Conservation (phyloP, 2,329 filamentous ascomycete genomes). For the Clonostachys solani region DNA sequence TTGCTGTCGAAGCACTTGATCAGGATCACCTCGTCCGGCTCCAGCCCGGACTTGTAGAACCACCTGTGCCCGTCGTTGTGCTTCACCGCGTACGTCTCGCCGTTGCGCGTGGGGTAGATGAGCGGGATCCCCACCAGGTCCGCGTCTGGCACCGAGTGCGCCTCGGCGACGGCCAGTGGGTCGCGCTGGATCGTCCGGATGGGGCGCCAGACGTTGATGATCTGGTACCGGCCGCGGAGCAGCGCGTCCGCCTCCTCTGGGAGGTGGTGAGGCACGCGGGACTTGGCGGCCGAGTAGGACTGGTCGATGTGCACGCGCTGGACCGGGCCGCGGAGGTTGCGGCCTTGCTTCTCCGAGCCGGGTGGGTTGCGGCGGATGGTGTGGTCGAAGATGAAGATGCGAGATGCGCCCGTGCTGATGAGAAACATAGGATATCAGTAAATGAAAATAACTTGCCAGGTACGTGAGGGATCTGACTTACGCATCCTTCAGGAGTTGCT, state of each 20-base stretch:
- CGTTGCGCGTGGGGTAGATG: conserved; percentile 44
- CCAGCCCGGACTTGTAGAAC: conserved; percentile 48
- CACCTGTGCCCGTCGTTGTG: conserved; percentile 38
- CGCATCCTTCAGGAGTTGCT: conserved; percentile 60
- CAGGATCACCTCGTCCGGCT: conserved; percentile 48
- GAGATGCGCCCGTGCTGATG: conserved; percentile 46
- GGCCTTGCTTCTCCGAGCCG: conserved; percentile 31
- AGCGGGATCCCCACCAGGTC: conserved; percentile 44
- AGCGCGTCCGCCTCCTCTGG: conserved; percentile 38
- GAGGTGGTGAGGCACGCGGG: conserved; percentile 31
- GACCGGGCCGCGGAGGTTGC: conserved; percentile 30
- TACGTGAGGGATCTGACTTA: conserved; percentile 8
- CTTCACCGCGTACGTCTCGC: conserved; percentile 43
- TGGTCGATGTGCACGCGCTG: conserved; percentile 54
- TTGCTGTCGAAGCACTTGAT: conserved; percentile 61
- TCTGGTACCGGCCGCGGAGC: conserved; percentile 38
- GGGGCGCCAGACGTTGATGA: conserved; percentile 51
- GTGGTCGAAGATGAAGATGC: conserved; percentile 59
- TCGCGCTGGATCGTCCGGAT: conserved; percentile 47
- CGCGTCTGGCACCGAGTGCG: conserved; percentile 39
- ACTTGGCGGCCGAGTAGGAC: conserved; percentile 38
- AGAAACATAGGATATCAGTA: neutral
- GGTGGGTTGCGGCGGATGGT: conserved; percentile 38
- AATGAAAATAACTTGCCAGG: no score
- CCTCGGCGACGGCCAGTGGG: conserved; percentile 49